Evolutionary conservation across 768 basidiomycete genomes (phyloP), one percentile per base, ranked within the genome.

Genomic region (Naganishia vaughanmartiniae): DNA sequence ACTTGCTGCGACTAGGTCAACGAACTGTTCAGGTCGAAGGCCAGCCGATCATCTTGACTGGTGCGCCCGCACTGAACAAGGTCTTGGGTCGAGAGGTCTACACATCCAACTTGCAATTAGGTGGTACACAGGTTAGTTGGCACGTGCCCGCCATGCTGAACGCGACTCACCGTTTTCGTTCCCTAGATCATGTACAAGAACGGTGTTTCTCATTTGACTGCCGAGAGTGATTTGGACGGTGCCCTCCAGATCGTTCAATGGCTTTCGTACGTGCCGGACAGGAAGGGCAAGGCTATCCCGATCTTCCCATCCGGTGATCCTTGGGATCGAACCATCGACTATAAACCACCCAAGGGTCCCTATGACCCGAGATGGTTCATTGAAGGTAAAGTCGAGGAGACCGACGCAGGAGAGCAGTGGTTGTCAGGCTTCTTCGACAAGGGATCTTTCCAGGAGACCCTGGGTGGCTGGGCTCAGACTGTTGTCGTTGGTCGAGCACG

Each of bases 291-390:
- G 9, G 84, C 89, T 17, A 85, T 98, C 30, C 94, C 96, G 46
- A 84, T 94, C 75, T 76, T 82, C 30, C 86, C 89, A 36, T 86
- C 87, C 72, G 81, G 85, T 66, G 93, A 96, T 77, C 73, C 84
- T 1, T 96, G 93, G 94, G 93, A 98, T 82, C 92, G 96, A 74
- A 87, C 90, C 57, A 93, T 99, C 76, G 88, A 83, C 30, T 99
- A 93, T 80, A 85, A 83, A 15, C 95, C 93, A 46, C 92, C 95
- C 58, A 98, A 96, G 83, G 91, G 91, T 31, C 86, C 90, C 0
- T 98, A 98, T 81, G 94, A 99, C 79, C 96, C 96, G 7, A 87
- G 96, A 70, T 97, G 95, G 93, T 91, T 99, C 84, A 90, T 99
- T 71, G 91, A 90, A 80, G 96, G 96, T 73, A 97, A 95, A 84